A percentile compares a stretch with the other conserved stretches of the same genome.
These are phyloP conservation scores for Colletotrichum sp. DNA, from an alignment of 2,329 filamentous ascomycete genomes.

Conservation along the genomic window DNA sequence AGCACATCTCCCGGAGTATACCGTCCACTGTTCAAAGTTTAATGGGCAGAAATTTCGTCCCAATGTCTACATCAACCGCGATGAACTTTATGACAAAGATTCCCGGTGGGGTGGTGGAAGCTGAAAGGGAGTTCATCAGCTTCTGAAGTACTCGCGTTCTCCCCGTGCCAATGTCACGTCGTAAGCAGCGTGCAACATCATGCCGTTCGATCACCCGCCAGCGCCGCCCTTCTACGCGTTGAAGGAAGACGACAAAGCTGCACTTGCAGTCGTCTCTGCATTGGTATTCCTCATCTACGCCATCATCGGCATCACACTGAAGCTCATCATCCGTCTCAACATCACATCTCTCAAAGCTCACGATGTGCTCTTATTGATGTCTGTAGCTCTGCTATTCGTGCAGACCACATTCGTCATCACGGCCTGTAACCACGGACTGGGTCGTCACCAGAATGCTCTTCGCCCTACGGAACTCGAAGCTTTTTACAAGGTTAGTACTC, in stretches of 20 bases:
- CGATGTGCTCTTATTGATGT: not conserved
- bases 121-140: not conserved
- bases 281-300: not conserved
- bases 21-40: not conserved
- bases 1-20: not conserved
- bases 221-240: not conserved
- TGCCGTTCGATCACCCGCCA: not conserved
- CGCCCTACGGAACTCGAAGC: not conserved
- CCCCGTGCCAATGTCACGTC: not conserved
- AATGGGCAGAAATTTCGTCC: not conserved
- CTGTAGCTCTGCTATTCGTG: not conserved
- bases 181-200: not conserved
- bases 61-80: not conserved
- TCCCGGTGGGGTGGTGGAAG: not conserved
- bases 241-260: not conserved
- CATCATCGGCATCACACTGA: not conserved
- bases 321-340: not conserved
- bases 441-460: not conserved
- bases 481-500: not conserved
- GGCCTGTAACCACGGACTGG: not conserved
- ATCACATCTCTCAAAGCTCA: not conserved
- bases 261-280: not conserved
- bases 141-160: not conserved
- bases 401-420: not conserved
- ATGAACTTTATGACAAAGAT: not conserved